Percentiles rank a stretch among this genome's conserved stretches.
Evolutionary conservation across 306 rosid genomes (phyloP).

Genomic region (Vachellia pachyceras): DNA sequence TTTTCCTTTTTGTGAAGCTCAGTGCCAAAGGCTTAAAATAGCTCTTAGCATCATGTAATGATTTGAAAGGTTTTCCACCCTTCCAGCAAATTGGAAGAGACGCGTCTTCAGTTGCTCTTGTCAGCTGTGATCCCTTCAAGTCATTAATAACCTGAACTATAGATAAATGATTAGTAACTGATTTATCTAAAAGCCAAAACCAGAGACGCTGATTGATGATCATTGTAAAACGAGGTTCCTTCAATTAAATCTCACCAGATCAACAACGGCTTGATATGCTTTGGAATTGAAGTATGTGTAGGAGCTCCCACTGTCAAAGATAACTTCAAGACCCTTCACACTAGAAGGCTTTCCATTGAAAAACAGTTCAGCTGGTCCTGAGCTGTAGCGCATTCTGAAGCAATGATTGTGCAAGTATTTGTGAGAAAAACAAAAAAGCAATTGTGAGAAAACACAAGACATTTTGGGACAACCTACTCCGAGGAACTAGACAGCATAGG

Average conservation of each 20-base stretch:
- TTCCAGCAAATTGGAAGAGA: slow-evolving; percentile 81
- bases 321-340: slow-evolving; percentile 50
- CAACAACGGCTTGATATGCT: slow-evolving; percentile 48
- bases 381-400: slow-evolving; percentile 62
- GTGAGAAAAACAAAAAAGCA: background rate
- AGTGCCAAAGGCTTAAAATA: slow-evolving; percentile 64
- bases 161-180: slow-evolving; percentile 26
- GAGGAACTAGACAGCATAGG: slow-evolving; percentile 46
- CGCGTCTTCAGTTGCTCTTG: slow-evolving; percentile 48
- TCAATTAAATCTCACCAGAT: slow-evolving; percentile 55
- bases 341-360: slow-evolving; percentile 59
- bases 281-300: slow-evolving; percentile 73
- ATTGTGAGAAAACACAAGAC: slow-evolving; percentile 13
- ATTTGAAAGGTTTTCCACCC: slow-evolving; percentile 64
- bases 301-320: slow-evolving; percentile 90
- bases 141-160: slow-evolving; percentile 56
- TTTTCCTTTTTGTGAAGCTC: slow-evolving; percentile 54
- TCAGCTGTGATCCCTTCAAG: slow-evolving; percentile 62
- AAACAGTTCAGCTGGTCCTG: slow-evolving; percentile 74
- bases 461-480: slow-evolving; percentile 46
- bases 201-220: slow-evolving; percentile 4
- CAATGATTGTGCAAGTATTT: background rate
- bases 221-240: background rate
- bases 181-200: background rate
- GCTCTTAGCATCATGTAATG: slow-evolving; percentile 49